Evolutionary conservation across 768 basidiomycete genomes (phyloP).

Genomic region (Suillus decipiens): DNA sequence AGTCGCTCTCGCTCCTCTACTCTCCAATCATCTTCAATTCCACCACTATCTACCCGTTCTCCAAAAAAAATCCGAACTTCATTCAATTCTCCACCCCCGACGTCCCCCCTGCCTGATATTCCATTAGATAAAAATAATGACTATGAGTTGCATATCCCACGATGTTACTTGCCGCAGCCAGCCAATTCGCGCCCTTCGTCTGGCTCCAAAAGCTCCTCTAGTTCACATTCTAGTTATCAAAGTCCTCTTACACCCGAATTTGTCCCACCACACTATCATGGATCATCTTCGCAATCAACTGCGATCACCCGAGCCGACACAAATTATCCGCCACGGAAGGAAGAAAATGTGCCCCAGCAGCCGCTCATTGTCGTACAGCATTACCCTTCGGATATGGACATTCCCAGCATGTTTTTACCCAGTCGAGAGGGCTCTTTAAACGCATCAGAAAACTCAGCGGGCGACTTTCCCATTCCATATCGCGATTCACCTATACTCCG

Average conservation of each 20-base stretch:
- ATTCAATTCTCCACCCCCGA: slow-evolving; percentile 1
- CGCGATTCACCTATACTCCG: not conserved
- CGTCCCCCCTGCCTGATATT: not conserved
- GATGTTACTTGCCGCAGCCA: not conserved
- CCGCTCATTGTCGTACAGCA: not conserved
- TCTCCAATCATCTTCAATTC: not conserved
- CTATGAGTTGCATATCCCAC: not conserved
- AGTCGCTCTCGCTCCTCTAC: not conserved
- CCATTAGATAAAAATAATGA: not conserved
- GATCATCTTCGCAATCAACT: not conserved
- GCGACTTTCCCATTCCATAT: slow-evolving; percentile 20
- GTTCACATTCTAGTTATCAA: not conserved
- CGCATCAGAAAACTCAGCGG: not conserved
- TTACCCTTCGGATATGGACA: not conserved
- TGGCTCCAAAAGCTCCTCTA: not conserved
- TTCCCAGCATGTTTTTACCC: slow-evolving; percentile 1
- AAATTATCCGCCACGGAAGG: not conserved
- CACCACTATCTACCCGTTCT: not conserved
- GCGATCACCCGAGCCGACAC: not conserved
- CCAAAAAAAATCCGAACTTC: not conserved
- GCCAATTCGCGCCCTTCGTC: not conserved
- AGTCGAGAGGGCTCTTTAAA: not conserved
- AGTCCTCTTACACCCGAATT: not conserved
- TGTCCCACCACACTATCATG: no score
- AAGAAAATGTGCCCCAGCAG: not conserved